phyloP scores from a whole-genome alignment of 495 filamentous ascomycete genomes.

The Podospora bellae-mahoneyi region DNA sequence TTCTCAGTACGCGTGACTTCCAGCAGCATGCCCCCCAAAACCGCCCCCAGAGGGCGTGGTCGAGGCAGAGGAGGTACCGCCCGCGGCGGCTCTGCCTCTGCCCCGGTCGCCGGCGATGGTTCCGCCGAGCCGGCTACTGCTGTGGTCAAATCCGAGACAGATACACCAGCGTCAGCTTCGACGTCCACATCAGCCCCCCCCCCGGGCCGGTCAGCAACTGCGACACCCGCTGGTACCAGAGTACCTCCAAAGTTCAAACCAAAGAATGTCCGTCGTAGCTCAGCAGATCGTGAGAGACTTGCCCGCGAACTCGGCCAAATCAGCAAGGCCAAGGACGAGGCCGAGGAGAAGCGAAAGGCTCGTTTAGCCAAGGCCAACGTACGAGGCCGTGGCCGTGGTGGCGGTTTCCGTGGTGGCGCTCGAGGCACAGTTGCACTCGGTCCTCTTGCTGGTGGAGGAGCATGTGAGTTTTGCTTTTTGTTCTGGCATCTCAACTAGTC shows the following conservation, averaged over 20 bases:
- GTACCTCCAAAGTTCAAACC: constrained; percentile 36
- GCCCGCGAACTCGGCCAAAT: constrained; percentile 37
- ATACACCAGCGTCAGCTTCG: constrained; percentile 8
- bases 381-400: constrained; percentile 40
- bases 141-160: constrained; percentile 6
- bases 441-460: constrained; percentile 36
- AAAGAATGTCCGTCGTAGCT: constrained; percentile 41
- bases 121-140: constrained; percentile 7
- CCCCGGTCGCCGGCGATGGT: neutral
- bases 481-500: constrained; percentile 7
- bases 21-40: constrained; percentile 19
- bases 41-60: constrained; percentile 17
- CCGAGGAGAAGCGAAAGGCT: constrained; percentile 27
- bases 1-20: neutral
- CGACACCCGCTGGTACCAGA: constrained; percentile 7
- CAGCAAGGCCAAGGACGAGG: constrained; percentile 34
- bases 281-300: constrained; percentile 40
- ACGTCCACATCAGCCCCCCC: neutral
- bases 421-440: constrained; percentile 35
- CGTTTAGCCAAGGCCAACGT: constrained; percentile 30
- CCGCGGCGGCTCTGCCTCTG: constrained; percentile 17
- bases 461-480: constrained; percentile 32
- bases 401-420: constrained; percentile 34
- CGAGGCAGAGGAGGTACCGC: constrained; percentile 19
- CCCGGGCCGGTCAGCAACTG: constrained; percentile 4